A percentile compares a stretch with the other conserved stretches of the same genome.
phyloP scores from a whole-genome alignment of 2,329 filamentous ascomycete species.

The Cladosporium velox region DNA sequence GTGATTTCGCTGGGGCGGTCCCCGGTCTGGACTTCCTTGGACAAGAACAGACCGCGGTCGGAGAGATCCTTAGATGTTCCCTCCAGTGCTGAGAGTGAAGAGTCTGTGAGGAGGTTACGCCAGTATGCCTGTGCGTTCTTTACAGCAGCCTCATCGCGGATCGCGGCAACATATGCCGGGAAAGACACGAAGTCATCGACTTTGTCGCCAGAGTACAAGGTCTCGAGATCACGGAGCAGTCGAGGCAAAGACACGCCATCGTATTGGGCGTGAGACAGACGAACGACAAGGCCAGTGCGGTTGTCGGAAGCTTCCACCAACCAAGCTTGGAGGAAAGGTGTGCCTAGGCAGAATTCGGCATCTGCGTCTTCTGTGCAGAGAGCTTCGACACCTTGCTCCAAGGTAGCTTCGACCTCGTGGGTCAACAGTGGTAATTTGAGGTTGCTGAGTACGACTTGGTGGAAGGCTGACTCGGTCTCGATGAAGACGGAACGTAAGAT shows the following conservation, averaged over 20 bases:
- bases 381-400: constrained; percentile 21
- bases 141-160: neutral
- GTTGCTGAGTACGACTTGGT: constrained; percentile 13
- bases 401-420: constrained; percentile 19
- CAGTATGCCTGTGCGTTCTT: constrained; percentile 23
- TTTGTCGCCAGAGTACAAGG: constrained; percentile 38
- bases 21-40: constrained; percentile 6
- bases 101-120: constrained; percentile 11
- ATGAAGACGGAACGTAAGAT: constrained; percentile 44
- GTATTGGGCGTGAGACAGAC: constrained; percentile 39
- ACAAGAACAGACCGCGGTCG: constrained; percentile 9
- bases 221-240: constrained; percentile 60
- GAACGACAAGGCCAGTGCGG: constrained; percentile 32
- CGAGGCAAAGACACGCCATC: constrained; percentile 50
- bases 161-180: constrained; percentile 14
- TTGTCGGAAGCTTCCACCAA: constrained; percentile 32
- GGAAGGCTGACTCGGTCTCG: neutral
- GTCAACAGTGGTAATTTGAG: constrained; percentile 30
- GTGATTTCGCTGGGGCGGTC: constrained; percentile 28
- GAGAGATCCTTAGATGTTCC: neutral
- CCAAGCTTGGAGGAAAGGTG: constrained; percentile 27
- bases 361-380: constrained; percentile 23
- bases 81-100: neutral
- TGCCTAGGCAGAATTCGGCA: constrained; percentile 22
- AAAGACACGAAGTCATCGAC: constrained; percentile 12